Evolutionary conservation across 2,329 filamentous ascomycete genomes (phyloP), one percentile per base, ranked within the genome.

Genomic region (Mollisiaceae sp.): DNA sequence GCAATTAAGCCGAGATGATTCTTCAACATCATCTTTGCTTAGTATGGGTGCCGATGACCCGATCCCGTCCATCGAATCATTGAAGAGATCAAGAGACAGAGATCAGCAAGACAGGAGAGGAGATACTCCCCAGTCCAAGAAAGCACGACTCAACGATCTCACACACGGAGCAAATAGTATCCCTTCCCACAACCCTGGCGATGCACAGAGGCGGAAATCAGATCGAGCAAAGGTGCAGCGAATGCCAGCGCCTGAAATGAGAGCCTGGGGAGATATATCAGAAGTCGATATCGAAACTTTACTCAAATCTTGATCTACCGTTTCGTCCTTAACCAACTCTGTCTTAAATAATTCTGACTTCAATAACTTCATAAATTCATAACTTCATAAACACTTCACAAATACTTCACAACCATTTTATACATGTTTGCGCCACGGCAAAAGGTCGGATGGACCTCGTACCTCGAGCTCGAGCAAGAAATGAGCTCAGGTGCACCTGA

Each of bases 111-210:
- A 43, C 41, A 43, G n/a, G 41, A 18, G 41, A 15, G 45, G 45
- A 22, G n/a, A 50, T 50, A 50, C 45, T 12, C 45, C n/a, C 20
- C 45, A 50, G 45, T 50, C 45, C n/a, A 50, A 50, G 45, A 50
- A 4, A 50, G 18, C 8, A 22, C n/a, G n/a, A 22, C 45, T 50
- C 45, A 24, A 11, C 6, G 12, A 50, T 24, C 45, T 50, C 41
- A 18, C n/a, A 14, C 20, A 8, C 11, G 38, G 12, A 12, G 38
- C 4, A 5, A 50, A 11, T 9, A 50, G 20, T 9, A 50, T 4
- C 22, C n/a, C 45, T n/a, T 24, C 45, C n/a, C 41, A n/a, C n/a
- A 50, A 20, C 11, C 4, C n/a, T 9, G 11, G 45, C 22, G 45
- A 24, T n/a, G n/a, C 45, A 11, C 45, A 22, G 4, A 50, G n/a